Evolutionary conservation across 2,329 filamentous ascomycete genomes (phyloP).

Genomic region (Colletotrichum brevisporum): DNA sequence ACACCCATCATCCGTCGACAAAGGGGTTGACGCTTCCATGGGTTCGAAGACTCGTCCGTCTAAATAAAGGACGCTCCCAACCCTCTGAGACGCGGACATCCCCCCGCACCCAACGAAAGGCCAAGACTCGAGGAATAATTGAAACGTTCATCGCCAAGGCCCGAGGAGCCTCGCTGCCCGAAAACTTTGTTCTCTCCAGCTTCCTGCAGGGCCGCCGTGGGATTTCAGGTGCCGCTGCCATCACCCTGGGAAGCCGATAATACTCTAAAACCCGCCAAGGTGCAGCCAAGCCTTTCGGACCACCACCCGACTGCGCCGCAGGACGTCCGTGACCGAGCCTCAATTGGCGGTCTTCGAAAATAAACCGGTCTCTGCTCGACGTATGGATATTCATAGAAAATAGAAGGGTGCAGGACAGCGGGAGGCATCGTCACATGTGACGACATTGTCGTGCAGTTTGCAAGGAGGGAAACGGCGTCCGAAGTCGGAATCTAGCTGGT

Average conservation of each 20-base stretch:
- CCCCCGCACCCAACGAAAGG: conserved; percentile 14
- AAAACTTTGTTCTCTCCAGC: conserved; percentile 18
- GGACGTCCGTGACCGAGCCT: conserved; percentile 27
- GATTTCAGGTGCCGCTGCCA: background rate
- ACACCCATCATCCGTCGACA: background rate
- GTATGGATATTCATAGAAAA: conserved; percentile 1
- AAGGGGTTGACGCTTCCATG: background rate
- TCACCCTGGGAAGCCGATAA: conserved; percentile 19
- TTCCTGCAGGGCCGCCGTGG: background rate
- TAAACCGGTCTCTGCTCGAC: conserved; percentile 16
- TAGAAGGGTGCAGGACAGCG: background rate
- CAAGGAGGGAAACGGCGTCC: background rate
- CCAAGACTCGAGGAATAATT: conserved; percentile 30
- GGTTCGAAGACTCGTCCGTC: conserved; percentile 1
- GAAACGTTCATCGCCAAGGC: conserved; percentile 39
- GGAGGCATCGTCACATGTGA: background rate
- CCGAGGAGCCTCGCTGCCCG: conserved; percentile 6
- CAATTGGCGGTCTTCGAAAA: conserved; percentile 19
- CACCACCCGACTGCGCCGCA: conserved; percentile 22
- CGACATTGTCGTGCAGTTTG: background rate
- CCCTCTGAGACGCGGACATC: conserved; percentile 26
- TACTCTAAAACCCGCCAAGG: conserved; percentile 37
- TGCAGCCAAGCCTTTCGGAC: conserved; percentile 34
- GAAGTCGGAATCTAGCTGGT: background rate
- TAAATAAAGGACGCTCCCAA: conserved; percentile 26